Percentiles rank a stretch among this genome's conserved stretches.
Evolutionary conservation across 768 basidiomycete species (phyloP).

Genomic region (Russula sp.): DNA sequence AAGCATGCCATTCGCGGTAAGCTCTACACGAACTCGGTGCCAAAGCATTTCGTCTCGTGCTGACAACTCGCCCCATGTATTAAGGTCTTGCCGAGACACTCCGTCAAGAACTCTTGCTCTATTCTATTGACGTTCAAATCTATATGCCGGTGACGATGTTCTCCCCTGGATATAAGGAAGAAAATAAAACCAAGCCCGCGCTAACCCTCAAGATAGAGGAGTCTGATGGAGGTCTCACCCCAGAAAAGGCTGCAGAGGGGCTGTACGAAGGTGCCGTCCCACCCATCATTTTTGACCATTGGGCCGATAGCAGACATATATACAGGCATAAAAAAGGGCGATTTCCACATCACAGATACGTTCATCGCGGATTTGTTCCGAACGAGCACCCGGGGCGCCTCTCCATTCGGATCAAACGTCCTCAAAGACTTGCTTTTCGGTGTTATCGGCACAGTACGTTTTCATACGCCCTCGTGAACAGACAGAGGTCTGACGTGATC

Average conservation of each 20-base stretch:
- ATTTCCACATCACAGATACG: constrained; percentile 75
- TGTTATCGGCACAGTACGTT: constrained; percentile 45
- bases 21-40: constrained; percentile 12
- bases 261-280: constrained; percentile 54
- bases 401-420: constrained; percentile 52
- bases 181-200: constrained; percentile 73
- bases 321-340: constrained; percentile 62
- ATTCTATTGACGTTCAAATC: constrained; percentile 73
- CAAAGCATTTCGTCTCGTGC: not conserved
- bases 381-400: constrained; percentile 59
- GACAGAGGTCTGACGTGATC: not conserved
- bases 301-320: not conserved
- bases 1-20: constrained; percentile 84
- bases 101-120: constrained; percentile 73
- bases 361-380: constrained; percentile 66
- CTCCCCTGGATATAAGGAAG: constrained; percentile 71
- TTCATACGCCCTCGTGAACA: not conserved
- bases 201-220: constrained; percentile 76
- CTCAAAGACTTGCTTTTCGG: constrained; percentile 49
- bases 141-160: constrained; percentile 83
- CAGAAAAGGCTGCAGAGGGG: constrained; percentile 59
- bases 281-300: not conserved
- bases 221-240: constrained; percentile 57
- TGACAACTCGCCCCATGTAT: not conserved
- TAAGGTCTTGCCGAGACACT: constrained; percentile 81